Evolutionary conservation across 345 rosid genomes (phyloP).

Genomic region (Linum usitatissimum): DNA sequence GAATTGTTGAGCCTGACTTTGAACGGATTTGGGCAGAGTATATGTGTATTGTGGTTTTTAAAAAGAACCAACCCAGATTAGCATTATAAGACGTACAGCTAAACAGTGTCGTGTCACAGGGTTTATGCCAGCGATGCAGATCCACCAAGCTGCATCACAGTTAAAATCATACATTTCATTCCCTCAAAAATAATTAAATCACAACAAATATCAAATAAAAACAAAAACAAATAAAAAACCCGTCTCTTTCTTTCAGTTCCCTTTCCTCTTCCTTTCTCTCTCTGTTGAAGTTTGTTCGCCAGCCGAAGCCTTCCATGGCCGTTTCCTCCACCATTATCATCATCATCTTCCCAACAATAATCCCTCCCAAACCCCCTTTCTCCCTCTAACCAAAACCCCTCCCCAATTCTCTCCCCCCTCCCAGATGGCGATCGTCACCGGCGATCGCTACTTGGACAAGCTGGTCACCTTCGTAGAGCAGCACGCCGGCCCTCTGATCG

Average conservation of each 20-base stretch:
- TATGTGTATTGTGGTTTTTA: too few species aligned
- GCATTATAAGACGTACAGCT: too few species aligned
- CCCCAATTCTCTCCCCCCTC: neutral
- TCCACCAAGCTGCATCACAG: too few species aligned
- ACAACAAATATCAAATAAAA: too few species aligned
- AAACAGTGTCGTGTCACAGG: too few species aligned
- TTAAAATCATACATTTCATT: too few species aligned
- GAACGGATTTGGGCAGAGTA: too few species aligned
- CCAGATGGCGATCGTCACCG: slow-evolving; percentile 83
- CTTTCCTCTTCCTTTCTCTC: neutral
- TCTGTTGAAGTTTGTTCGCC: neutral
- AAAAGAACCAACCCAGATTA: too few species aligned
- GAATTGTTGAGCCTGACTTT: too few species aligned
- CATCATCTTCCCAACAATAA: slow-evolving; percentile 11
- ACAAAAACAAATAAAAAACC: neutral
- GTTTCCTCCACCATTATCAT: slow-evolving; percentile 18
- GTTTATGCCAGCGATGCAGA: too few species aligned
- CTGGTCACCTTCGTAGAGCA: slow-evolving; percentile 72
- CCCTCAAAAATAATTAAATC: too few species aligned
- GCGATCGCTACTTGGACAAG: slow-evolving; percentile 83
- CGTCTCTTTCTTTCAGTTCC: neutral
- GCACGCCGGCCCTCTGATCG: slow-evolving; percentile 60
- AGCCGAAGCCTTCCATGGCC: slow-evolving; percentile 19
- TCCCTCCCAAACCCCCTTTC: slow-evolving; percentile 29
- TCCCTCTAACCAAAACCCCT: slow-evolving; percentile 10